Conservation (phyloP, 169 alveolate species). For the Cytauxzoon felis region DNA sequence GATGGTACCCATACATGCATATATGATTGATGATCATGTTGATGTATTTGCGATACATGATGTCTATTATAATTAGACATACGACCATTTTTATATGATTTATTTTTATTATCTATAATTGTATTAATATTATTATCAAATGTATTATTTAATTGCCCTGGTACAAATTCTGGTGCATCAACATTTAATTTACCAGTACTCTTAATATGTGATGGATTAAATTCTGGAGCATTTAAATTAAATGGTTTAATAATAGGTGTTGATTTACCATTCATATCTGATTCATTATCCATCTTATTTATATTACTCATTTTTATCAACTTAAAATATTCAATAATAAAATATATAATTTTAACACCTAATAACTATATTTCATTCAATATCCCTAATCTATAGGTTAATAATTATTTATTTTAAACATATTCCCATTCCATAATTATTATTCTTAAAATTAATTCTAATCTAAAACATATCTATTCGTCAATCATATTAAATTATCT, state of each 20-base stretch:
- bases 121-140: constrained; percentile 34
- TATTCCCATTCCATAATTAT: too few relatives aligned
- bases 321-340: not conserved
- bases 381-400: too few relatives aligned
- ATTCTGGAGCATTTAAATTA: constrained; percentile 60
- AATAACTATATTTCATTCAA: too few relatives aligned
- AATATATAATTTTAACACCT: not conserved
- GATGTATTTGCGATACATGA: constrained; percentile 27
- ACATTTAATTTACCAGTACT: constrained; percentile 47
- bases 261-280: not conserved
- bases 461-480: too few relatives aligned
- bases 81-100: constrained; percentile 24
- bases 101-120: constrained; percentile 27
- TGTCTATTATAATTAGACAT: constrained; percentile 25
- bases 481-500: too few relatives aligned
- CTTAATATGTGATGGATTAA: constrained; percentile 37
- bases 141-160: constrained; percentile 35
- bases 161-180: constrained; percentile 64
- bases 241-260: constrained; percentile 7
- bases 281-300: not conserved
- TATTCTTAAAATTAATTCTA: too few relatives aligned
- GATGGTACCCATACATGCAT: constrained; percentile 5
- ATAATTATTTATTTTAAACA: too few relatives aligned
- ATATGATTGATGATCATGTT: constrained; percentile 12
- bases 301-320: not conserved